These are phyloP conservation scores for Pseudoperonospora humuli DNA, from an alignment of 352 stramenopile genomes.

Conservation along the genomic window DNA sequence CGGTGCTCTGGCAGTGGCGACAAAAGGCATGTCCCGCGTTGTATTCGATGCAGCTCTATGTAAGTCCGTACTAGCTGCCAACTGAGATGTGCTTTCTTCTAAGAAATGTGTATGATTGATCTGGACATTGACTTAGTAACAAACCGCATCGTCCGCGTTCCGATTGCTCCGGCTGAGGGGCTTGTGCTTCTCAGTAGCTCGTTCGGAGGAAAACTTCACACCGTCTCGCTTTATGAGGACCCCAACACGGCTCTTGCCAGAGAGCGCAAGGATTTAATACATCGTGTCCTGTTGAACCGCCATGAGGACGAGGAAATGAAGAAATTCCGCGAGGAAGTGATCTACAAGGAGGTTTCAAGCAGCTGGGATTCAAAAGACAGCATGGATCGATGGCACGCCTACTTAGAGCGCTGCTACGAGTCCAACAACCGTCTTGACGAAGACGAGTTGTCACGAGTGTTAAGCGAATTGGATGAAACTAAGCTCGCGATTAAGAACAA, in stretches of 20 bases:
- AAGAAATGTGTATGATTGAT: constrained; percentile 8
- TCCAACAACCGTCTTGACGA: constrained; percentile 39
- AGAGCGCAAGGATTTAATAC: constrained; percentile 41
- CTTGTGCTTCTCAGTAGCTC: constrained; percentile 78
- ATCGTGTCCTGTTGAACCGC: constrained; percentile 47
- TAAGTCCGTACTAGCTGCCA: constrained; percentile 17
- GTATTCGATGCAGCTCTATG: constrained; percentile 68
- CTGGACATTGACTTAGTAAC: constrained; percentile 30
- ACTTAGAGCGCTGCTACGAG: constrained; percentile 51
- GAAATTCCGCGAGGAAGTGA: constrained; percentile 60
- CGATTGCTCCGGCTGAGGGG: constrained; percentile 82
- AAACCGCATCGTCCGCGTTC: constrained; percentile 76
- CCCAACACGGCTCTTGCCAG: constrained; percentile 53
- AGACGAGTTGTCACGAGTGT: constrained; percentile 25
- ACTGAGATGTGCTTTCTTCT: background rate
- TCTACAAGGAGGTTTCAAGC: constrained; percentile 57
- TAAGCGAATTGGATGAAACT: constrained; percentile 29
- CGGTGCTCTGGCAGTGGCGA: constrained; percentile 73
- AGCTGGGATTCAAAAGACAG: constrained; percentile 47
- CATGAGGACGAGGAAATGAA: constrained; percentile 46
- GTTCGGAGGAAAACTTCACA: constrained; percentile 75
- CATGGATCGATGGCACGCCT: constrained; percentile 46
- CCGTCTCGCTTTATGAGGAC: constrained; percentile 66
- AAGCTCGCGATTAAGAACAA: constrained; percentile 34
- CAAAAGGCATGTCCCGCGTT: constrained; percentile 52